phyloP scores from a whole-genome alignment of 2,329 filamentous ascomycete genomes.

The Bipolaris bicolor region DNA sequence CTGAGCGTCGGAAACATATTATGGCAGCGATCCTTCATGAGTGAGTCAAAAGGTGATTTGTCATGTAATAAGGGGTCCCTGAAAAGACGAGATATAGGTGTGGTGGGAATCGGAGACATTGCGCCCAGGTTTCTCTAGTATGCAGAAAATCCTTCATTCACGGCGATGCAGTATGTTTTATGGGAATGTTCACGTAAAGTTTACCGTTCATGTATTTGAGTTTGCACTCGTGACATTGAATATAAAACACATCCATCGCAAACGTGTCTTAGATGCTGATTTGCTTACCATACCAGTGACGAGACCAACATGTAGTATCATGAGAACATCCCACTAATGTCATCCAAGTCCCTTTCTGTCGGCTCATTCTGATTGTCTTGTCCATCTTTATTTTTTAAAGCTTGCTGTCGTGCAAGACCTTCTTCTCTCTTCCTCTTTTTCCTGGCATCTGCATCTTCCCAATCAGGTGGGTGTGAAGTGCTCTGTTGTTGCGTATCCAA shows the following conservation, averaged over 20 bases:
- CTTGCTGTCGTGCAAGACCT: constrained; percentile 59
- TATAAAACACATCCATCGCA: background rate
- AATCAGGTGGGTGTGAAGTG: constrained; percentile 31
- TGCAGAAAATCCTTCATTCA: background rate
- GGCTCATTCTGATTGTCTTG: background rate
- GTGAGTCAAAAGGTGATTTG: background rate
- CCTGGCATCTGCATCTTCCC: constrained; percentile 51
- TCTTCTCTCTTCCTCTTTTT: constrained; percentile 51
- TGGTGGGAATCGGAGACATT: background rate
- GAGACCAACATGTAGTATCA: background rate
- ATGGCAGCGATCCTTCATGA: background rate
- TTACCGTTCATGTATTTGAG: background rate
- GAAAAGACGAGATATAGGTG: background rate
- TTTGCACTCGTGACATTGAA: background rate
- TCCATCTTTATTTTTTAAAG: constrained; percentile 20
- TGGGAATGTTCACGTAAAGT: background rate
- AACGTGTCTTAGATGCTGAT: background rate
- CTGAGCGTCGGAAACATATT: background rate
- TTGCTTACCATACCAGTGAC: background rate
- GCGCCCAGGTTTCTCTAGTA: background rate
- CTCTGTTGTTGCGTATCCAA: constrained; percentile 30
- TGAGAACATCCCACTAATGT: constrained; percentile 6
- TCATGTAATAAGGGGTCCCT: background rate
- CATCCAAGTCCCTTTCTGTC: background rate
- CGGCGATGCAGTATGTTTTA: too few relatives aligned